Evolutionary conservation across 768 basidiomycete species (phyloP).

Genomic region (Baorangia bicolor): DNA sequence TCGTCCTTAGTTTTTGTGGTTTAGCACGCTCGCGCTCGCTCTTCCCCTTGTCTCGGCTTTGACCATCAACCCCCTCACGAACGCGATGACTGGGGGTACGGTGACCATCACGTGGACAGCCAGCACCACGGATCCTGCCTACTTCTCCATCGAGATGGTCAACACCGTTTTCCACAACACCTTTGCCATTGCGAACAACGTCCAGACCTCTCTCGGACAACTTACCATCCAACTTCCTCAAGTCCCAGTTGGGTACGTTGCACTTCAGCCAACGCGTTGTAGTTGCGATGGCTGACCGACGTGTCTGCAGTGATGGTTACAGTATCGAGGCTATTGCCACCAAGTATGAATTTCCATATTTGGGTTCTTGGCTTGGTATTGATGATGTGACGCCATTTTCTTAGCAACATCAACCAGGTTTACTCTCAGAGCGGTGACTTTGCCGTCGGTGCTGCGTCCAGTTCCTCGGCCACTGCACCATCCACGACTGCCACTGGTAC

Average conservation of each 20-base stretch:
- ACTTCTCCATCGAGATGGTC: slow-evolving; percentile 46
- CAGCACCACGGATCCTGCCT: slow-evolving; percentile 38
- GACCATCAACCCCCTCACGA: slow-evolving; percentile 37
- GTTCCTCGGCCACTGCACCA: slow-evolving; percentile 1
- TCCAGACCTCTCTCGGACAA: slow-evolving; percentile 36
- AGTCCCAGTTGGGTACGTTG: slow-evolving; percentile 44
- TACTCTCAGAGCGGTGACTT: slow-evolving; percentile 43
- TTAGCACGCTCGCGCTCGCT: slow-evolving; percentile 44
- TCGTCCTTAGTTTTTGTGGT: neutral
- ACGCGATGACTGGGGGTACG: slow-evolving; percentile 31
- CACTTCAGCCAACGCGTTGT: neutral
- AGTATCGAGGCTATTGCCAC: slow-evolving; percentile 45
- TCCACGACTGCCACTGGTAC: slow-evolving; percentile 13
- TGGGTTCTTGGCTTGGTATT: neutral
- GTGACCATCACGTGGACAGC: slow-evolving; percentile 51
- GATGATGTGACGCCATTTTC: neutral
- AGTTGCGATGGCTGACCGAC: neutral
- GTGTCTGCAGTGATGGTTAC: slow-evolving; percentile 43
- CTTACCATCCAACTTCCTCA: slow-evolving; percentile 45
- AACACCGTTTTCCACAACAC: slow-evolving; percentile 51
- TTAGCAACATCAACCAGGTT: slow-evolving; percentile 45
- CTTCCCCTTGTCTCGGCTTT: slow-evolving; percentile 47
- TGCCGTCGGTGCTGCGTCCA: slow-evolving; percentile 33
- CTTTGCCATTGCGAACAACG: slow-evolving; percentile 56
- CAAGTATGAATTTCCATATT: slow-evolving; percentile 27